Base-by-base conservation (phyloP, 129 eudicot genomes). In the Apium graveolens region DNA sequence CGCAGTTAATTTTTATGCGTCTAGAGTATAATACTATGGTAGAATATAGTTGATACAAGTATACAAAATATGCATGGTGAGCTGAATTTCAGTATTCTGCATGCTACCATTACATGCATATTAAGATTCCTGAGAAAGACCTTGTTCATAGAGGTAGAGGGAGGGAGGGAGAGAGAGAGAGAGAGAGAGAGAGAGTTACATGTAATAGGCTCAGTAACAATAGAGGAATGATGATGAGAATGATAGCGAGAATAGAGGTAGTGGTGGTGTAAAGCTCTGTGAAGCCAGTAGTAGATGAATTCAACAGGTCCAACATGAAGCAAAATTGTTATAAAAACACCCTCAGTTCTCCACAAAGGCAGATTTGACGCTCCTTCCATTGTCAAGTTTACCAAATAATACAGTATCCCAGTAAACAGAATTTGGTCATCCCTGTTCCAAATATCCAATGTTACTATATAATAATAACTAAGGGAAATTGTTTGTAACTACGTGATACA, bases 181-280 rank as follows among this genome's bases (percentile, higher is more conserved):
- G 38, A 31, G 38, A 5, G 73, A 17, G 74, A 53, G 29, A 44
- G 62, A 27, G 37, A 60, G 80, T 72, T 85, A 91, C 97, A 89
- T 20, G 97, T 88, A 17, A 89, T 87, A 27, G 97, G 97, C 79
- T 91, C 97, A 14, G 90, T 87, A 62, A 77, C 91, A 66, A 89
- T 85, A 21, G 93, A 89, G 55, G 97, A 89, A 76, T 91, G 97
- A 85, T 91, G 97, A 65, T 89, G 93, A 44, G 91, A 85, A 69
- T 91, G 97, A 74, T 89, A 91, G 75, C 93, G 88, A 41, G 89
- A 83, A 84, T 91, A 91, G 78, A 91, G 87, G 62, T 43, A 91
- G 75, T 89, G 93, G 84, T 91, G 97, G 79, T 91, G 93, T 78
- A 91, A 80, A 7, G 97, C 93, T 78, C 97, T 79, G 69, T 91